Percentiles rank a stretch among this genome's conserved stretches.
phyloP scores from a whole-genome alignment of 768 basidiomycete genomes.

The Suillus ampliporus region DNA sequence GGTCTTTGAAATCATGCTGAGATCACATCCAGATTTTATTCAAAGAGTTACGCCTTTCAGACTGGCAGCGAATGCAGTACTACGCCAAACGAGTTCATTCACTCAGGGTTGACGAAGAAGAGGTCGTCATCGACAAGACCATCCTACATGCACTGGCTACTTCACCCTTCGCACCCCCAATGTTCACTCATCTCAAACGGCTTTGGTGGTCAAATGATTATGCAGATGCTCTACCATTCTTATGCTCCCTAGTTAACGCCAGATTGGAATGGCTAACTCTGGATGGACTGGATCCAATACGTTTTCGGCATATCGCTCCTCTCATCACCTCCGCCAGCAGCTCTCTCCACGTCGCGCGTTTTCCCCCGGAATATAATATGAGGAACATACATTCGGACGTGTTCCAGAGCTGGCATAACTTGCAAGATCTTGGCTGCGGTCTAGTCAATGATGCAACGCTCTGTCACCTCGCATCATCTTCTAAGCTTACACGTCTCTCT shows the following conservation, averaged over 20 bases:
- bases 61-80: constrained; percentile 7
- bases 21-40: neutral
- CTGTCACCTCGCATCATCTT: constrained; percentile 5
- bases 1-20: neutral
- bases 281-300: neutral
- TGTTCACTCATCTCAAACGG: constrained; percentile 8
- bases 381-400: constrained; percentile 5
- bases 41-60: neutral
- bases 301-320: neutral
- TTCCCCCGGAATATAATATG: constrained; percentile 3
- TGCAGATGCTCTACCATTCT: constrained; percentile 7
- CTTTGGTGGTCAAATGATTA: constrained; percentile 8
- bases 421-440: constrained; percentile 8
- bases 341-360: neutral
- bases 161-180: neutral
- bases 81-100: constrained; percentile 7
- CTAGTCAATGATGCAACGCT: constrained; percentile 2
- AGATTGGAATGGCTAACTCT: constrained; percentile 4
- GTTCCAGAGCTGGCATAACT: constrained; percentile 2
- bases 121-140: neutral
- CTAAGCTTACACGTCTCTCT: constrained; percentile 2
- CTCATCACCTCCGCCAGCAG: neutral
- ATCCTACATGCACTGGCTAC: constrained; percentile 1
- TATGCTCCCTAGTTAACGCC: neutral
- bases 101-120: constrained; percentile 4